These are phyloP conservation scores for Exobasidium rhododendri DNA, from an alignment of 1,284 basidiomycete genomes.

Conservation along the genomic window DNA sequence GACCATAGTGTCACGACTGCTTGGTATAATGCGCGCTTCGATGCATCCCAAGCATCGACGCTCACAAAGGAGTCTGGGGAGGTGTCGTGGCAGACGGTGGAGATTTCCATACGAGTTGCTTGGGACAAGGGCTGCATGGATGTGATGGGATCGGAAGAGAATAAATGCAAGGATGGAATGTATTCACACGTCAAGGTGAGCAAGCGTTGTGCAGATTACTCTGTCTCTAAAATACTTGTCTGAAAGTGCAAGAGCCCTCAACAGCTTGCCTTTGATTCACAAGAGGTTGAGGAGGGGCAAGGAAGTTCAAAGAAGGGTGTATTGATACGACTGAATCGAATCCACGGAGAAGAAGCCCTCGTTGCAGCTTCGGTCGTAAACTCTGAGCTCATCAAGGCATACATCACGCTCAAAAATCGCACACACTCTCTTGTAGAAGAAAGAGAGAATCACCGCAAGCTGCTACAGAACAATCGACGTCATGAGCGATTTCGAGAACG, in stretches of 20 bases:
- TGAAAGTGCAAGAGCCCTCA: too few relatives aligned
- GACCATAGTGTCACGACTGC: not conserved
- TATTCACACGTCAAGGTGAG: not conserved
- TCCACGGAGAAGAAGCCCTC: not conserved
- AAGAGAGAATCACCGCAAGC: conserved; percentile 3
- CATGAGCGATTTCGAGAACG: conserved; percentile 7
- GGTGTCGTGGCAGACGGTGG: not conserved
- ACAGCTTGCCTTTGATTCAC: not conserved
- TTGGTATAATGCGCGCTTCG: not conserved
- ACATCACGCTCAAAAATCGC: not conserved
- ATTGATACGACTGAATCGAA: not conserved
- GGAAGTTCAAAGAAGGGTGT: not conserved
- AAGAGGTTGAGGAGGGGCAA: conserved; percentile 2
- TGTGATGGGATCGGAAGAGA: conserved; percentile 6
- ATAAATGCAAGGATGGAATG: not conserved
- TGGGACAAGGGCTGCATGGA: conserved; percentile 7
- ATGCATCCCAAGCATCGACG: not conserved
- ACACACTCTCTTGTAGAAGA: conserved; percentile 3
- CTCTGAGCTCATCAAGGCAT: conserved; percentile 3
- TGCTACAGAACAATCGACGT: conserved; percentile 8
- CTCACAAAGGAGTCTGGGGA: not conserved
- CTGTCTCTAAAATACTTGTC: too few relatives aligned
- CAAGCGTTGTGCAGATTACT: too few relatives aligned
- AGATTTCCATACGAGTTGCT: not conserved
- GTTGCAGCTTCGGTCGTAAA: not conserved